phyloP scores from a whole-genome alignment of 352 stramenopile species.

The Pythium periplocum region DNA sequence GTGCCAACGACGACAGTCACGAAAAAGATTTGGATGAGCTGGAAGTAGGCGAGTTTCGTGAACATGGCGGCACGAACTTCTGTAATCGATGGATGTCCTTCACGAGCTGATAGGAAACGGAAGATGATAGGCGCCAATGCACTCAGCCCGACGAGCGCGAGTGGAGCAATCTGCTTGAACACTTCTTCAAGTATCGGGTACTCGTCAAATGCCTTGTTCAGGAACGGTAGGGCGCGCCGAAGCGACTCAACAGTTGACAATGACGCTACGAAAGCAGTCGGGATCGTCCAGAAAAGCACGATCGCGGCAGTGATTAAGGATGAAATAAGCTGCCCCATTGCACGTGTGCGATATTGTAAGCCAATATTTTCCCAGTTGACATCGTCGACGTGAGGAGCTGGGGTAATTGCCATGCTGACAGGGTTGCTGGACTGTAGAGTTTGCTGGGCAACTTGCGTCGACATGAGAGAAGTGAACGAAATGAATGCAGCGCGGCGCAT shows the following conservation, averaged over 20 bases:
- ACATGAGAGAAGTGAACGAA: slow-evolving; percentile 71
- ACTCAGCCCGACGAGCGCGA: slow-evolving; percentile 54
- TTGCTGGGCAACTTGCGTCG: slow-evolving; percentile 66
- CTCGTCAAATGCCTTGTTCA: slow-evolving; percentile 57
- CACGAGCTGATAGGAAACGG: slow-evolving; percentile 48
- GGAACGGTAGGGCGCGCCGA: slow-evolving; percentile 46
- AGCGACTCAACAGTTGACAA: slow-evolving; percentile 67
- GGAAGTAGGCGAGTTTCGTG: slow-evolving; percentile 76
- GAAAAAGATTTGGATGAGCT: slow-evolving; percentile 82
- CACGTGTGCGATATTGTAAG: slow-evolving; percentile 39
- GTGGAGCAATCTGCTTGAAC: slow-evolving; percentile 66
- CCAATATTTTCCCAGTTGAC: slow-evolving; percentile 80
- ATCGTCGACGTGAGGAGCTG: slow-evolving; percentile 55
- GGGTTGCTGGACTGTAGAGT: slow-evolving; percentile 55
- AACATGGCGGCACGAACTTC: slow-evolving; percentile 63
- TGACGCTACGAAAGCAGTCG: slow-evolving; percentile 70
- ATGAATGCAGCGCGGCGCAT: slow-evolving; percentile 72
- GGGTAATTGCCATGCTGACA: slow-evolving; percentile 38
- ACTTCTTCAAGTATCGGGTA: slow-evolving; percentile 54
- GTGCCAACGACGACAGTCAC: slow-evolving; percentile 73
- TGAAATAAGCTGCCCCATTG: slow-evolving; percentile 45
- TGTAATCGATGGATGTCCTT: slow-evolving; percentile 64
- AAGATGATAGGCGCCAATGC: slow-evolving; percentile 65
- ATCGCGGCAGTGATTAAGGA: slow-evolving; percentile 48
- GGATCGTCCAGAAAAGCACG: slow-evolving; percentile 83